Percentiles rank a stretch among this genome's conserved stretches.
Conservation (phyloP, 75 land plant species). For the Isoetes taiwanensis region DNA sequence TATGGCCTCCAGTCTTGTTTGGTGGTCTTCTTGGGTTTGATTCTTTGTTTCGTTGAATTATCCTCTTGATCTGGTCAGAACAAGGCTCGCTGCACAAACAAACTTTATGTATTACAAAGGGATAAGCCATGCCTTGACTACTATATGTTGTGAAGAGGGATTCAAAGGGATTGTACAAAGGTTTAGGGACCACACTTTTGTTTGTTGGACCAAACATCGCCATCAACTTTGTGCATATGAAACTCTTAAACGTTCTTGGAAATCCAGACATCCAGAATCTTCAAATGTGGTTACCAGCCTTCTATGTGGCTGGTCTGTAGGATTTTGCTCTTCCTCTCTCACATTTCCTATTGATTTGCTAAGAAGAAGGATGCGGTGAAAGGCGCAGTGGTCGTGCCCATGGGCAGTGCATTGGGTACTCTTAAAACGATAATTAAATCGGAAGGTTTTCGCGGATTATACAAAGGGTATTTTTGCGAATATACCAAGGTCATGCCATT, state of each 20-base stretch:
- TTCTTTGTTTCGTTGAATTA: constrained; percentile 54
- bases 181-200: constrained; percentile 7
- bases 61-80: neutral
- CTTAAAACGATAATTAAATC: neutral
- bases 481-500: too few species aligned
- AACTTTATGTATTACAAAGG: neutral
- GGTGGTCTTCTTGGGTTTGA: neutral
- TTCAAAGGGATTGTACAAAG: constrained; percentile 9
- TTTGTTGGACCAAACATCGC: constrained; percentile 3
- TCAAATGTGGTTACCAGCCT: neutral
- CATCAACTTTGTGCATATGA: constrained; percentile 12
- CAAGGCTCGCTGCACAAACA: neutral
- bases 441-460: constrained; percentile 3
- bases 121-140: neutral
- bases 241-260: neutral
- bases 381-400: neutral
- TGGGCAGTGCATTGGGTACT: neutral
- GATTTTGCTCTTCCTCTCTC: neutral
- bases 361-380: constrained; percentile 7
- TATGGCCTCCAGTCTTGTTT: constrained; percentile 41
- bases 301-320: constrained; percentile 1
- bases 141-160: constrained; percentile 8
- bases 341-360: constrained; percentile 11
- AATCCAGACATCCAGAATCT: neutral
- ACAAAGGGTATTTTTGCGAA: too few species aligned